Evolutionary conservation across 495 filamentous ascomycete species (phyloP), one percentile per base, ranked within the genome.

Genomic region (Penicillium psychrofluorescens): DNA sequence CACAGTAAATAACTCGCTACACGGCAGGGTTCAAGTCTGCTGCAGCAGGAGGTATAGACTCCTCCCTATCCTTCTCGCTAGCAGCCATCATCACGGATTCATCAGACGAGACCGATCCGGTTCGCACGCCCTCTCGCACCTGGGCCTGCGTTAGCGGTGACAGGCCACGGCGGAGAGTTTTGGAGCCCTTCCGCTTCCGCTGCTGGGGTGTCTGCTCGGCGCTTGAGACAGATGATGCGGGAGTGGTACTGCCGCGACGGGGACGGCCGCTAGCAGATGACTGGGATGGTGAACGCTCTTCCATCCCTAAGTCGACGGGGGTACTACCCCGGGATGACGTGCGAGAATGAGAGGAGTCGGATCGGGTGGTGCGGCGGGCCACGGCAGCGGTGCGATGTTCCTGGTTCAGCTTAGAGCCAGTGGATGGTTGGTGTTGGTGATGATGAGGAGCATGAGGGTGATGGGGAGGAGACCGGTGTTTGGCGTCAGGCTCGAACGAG

Each of bases 241-340:
- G 56, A 10, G 54, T 59, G 9, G 52, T 58, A 38, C 62, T 67
- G 16, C 60, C 58, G 22, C 67, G 64, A 11, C 67, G 67, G 2
- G 67, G 62, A 40, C 63, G 63, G 32, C 62, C 57, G 8, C 48
- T 51, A 8, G 51, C 40, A 7, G 61, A 62, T 10, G 66, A 70
- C 34, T 62, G 58, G 1, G 67, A 71, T 0, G 67, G 63, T 8
- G 67, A 61, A 4, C 67, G 62, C 28, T 71, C 67, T 27, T 69
- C 62, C 2, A 36, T 6, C 13, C 28, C 46, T 8, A 40, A 38
- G 43, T 67, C 62, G 6, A 63, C 61, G 4, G 72, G 72, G 31
- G 73, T 76, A 29, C 61, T 68, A 47, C 71, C 76, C 29, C 72
- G 73, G 33, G 74, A 78, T 1, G 67, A 65, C 11, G 61, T 72